Evolutionary conservation across 495 filamentous ascomycete species (phyloP), one percentile per base, ranked within the genome.

Genomic region (Talaromyces thailandensis): DNA sequence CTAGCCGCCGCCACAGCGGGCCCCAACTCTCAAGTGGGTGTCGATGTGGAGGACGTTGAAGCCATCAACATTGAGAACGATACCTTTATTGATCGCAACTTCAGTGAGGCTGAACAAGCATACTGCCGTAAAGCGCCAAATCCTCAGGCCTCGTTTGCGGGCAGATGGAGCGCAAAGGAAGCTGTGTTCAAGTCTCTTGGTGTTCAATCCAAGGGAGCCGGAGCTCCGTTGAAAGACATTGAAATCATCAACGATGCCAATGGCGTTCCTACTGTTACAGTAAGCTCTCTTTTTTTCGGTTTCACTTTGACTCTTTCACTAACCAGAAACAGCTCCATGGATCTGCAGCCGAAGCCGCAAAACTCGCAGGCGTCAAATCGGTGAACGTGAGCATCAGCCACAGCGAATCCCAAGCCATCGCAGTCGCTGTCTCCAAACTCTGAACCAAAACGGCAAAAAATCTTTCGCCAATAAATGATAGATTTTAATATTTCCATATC

Each of bases 141-240:
- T 65, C 86, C 92, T 1, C 90, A 91, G 67, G 86, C 91, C 55
- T 90, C 88, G 45, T 97, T 96, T 75, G 89, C 94, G 0, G 94
- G 94, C 16, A 84, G 91, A 62, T 99, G 94, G 94, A 91, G 86
- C 65, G 94, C 94, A 3, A 99, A 99, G 76, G 94, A 99, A 78
- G 94, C 93, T 4, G 92, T 99, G 4, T 99, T 99, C 79, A 99
- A 99, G 82, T 88, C 89, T 12, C 77, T 99, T n/a, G 90, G 91
- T 45, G 91, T 96, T n/a, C 73, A 81, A 65, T 84, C 90, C 71
- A 86, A 89, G 74, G 94, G 94, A 60, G 92, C 88, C 12, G 94
- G 95, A 64, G 93, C 94, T 58, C 82, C 89, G 18, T 67, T 99
- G 77, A 93, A 88, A 78, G 93, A 97, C 14, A 98, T 99, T 76